Evolutionary conservation across 2,329 filamentous ascomycete genomes (phyloP).

Genomic region (Chrysosporium queenslandicum): DNA sequence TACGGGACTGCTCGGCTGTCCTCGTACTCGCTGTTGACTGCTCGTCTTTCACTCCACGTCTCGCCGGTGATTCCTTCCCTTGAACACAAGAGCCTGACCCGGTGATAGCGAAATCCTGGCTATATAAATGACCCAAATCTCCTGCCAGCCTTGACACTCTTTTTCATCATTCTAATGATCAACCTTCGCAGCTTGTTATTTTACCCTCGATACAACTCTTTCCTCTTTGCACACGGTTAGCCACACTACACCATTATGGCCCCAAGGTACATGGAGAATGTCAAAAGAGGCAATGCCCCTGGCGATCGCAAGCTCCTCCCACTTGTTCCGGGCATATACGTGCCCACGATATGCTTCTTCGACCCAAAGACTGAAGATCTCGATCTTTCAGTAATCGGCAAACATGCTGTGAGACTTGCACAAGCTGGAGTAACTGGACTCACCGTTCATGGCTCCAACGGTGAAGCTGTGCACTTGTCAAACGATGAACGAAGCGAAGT

Average conservation of each 20-base stretch:
- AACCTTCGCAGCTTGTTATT: not conserved
- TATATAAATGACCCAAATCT: not conserved
- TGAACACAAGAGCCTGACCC: no score
- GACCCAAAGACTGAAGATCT: constrained; percentile 72
- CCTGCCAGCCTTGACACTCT: not conserved
- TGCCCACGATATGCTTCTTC: constrained; percentile 69
- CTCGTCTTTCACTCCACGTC: not conserved
- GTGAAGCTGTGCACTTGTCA: constrained; percentile 77
- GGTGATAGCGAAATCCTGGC: no score
- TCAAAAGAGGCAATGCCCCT: not conserved
- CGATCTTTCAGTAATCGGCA: constrained; percentile 68
- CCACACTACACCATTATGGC: constrained; percentile 2
- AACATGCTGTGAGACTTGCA: constrained; percentile 67
- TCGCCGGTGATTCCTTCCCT: not conserved
- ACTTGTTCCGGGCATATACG: constrained; percentile 16
- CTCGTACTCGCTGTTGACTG: not conserved
- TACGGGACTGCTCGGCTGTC: not conserved
- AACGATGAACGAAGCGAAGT: constrained; percentile 65
- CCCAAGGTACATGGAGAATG: constrained; percentile 6
- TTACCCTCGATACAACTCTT: not conserved
- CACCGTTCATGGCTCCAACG: constrained; percentile 82
- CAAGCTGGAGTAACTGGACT: constrained; percentile 69
- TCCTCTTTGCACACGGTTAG: not conserved
- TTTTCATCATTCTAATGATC: not conserved
- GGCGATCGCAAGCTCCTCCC: constrained; percentile 4